Conservation (phyloP, 2,329 filamentous ascomycete genomes). For the Thielaviopsis musarum region DNA sequence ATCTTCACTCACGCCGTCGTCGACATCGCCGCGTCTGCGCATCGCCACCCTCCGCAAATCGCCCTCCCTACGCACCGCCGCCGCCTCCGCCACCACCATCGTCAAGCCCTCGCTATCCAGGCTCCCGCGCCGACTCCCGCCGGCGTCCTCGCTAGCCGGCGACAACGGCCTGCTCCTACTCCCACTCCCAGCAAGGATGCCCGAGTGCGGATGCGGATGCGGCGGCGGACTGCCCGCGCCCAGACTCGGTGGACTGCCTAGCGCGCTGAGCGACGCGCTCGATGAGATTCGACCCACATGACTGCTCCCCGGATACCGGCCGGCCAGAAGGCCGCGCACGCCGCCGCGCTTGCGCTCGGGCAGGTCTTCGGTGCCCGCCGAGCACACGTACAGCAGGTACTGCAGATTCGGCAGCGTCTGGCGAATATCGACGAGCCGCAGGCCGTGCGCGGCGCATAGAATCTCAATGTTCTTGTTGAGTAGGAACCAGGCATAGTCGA, state of each 20-base stretch:
- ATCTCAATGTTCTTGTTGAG: constrained; percentile 87
- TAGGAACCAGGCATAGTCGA: constrained; percentile 93
- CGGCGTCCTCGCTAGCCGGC: background rate
- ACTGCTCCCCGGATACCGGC: constrained; percentile 24
- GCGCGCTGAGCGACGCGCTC: background rate
- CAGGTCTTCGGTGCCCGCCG: constrained; percentile 52
- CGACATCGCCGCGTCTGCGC: constrained; percentile 10
- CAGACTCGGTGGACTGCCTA: background rate
- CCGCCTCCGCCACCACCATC: constrained; percentile 11
- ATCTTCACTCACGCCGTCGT: constrained; percentile 11
- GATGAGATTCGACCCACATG: background rate
- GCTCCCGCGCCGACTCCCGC: constrained; percentile 25
- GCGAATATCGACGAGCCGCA: constrained; percentile 74
- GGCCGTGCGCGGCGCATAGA: constrained; percentile 45
- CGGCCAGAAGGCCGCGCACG: constrained; percentile 39
- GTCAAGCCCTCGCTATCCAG: constrained; percentile 23
- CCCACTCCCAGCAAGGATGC: too few species aligned
- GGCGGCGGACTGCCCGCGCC: background rate
- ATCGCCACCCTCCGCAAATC: constrained; percentile 22
- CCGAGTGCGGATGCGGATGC: constrained; percentile 10
- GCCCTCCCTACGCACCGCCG: constrained; percentile 24
- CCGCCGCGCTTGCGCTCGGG: constrained; percentile 45
- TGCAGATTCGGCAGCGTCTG: constrained; percentile 89
- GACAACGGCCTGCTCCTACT: too few species aligned
- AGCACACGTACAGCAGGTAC: constrained; percentile 78